Evolutionary conservation across 192 early-diverging fungal genomes (phyloP), one percentile per base, ranked within the genome.

Genomic region (Umbelopsis ramanniana): DNA sequence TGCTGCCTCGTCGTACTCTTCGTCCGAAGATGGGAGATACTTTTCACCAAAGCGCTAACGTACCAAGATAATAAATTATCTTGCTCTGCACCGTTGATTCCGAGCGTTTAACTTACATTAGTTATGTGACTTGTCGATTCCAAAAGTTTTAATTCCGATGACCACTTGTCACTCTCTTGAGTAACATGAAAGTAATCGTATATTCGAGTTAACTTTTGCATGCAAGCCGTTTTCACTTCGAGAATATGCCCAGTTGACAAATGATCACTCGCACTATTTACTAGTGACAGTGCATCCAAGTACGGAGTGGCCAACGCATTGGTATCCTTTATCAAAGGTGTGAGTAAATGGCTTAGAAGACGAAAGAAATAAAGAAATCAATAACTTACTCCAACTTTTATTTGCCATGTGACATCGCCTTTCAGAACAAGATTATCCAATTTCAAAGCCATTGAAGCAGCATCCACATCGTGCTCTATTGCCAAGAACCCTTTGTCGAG

Each of bases 341-440:
- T 50, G 15, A 50, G 15, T 17, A 17, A 15, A 17, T 50, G 6
- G 17, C 6, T 21, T 1, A 50, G 15, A 19, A n/a, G 19, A 19
- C 19, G 48, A 19, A 50, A 15, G 9, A 50, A 5, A 5, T 43
- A 0, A 43, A 12, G 40, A 46, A 46, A 50, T 50, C 48, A 4
- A 43, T 11, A 17, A 50, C 4, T 50, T 50, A 50, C 48, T 3
- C 26, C 57, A 35, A 15, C 2, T 17, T 63, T 63, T 9, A 63
- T 63, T 15, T 63, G 26, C 57, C 57, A 63, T 3, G 17, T 29
- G 4, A 63, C 24, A n/a, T 63, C 57, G 26, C 57, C 57, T 63
- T 26, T 29, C 33, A 63, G 24, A 0, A 63, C 15, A 19, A 37
- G 26, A 63, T 26, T 11, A 6, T 63, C 57, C 17, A n/a, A 0